Conservation (phyloP, 2,329 filamentous ascomycete species). For the Trichoderma sp. region DNA sequence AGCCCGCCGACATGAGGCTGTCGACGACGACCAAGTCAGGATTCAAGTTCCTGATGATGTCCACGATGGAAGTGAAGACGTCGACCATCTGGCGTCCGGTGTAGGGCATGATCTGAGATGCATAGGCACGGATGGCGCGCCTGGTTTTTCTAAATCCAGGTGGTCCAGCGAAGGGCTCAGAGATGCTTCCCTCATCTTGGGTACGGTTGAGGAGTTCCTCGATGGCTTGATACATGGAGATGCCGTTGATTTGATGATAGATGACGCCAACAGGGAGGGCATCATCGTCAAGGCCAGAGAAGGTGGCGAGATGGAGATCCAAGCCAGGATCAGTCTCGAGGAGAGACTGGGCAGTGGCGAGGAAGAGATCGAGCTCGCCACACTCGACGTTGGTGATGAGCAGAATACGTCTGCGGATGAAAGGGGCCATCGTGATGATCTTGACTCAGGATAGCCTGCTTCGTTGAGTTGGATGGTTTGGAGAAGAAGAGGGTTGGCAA, state of each 20-base stretch:
- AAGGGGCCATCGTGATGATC: not conserved
- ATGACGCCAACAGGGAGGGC: conserved; percentile 25
- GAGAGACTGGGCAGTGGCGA: conserved; percentile 44
- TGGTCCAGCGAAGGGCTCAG: conserved; percentile 12
- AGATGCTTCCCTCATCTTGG: not conserved
- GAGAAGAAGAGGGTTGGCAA: not conserved
- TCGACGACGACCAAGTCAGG: conserved; percentile 45
- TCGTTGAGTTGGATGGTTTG: not conserved
- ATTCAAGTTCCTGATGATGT: conserved; percentile 37
- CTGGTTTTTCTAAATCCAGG: conserved; percentile 26
- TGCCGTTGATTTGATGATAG: conserved; percentile 31
- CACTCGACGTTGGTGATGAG: conserved; percentile 46
- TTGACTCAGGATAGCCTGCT: not conserved
- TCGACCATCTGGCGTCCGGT: conserved; percentile 38
- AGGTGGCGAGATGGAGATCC: conserved; percentile 46
- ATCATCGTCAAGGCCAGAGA: conserved; percentile 32
- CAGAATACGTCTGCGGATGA: conserved; percentile 31
- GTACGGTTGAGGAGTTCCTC: not conserved
- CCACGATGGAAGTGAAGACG: conserved; percentile 38
- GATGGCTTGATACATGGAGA: conserved; percentile 21
- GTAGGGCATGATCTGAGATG: conserved; percentile 30
- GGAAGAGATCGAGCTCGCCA: conserved; percentile 46
- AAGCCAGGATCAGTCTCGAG: conserved; percentile 34
- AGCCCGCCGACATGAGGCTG: conserved; percentile 42
- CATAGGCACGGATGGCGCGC: conserved; percentile 31